These are phyloP conservation scores for Erucastrum elatum DNA, from an alignment of 345 rosid genomes.

Conservation along the genomic window DNA sequence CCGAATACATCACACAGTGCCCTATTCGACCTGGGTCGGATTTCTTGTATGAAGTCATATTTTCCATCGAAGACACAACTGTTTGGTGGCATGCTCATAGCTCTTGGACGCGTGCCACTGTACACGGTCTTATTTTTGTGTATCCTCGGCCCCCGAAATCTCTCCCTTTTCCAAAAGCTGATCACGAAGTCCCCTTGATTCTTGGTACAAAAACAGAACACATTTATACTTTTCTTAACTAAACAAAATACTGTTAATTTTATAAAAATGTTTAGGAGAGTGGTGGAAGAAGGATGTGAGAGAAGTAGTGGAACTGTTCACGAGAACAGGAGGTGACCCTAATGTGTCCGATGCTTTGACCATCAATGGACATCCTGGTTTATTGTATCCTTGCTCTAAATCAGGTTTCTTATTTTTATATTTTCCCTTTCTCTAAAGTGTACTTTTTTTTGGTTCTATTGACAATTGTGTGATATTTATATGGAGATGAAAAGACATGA, in stretches of 20 bases:
- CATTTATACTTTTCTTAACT: neutral
- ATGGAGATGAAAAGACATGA: neutral
- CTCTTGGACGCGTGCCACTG: slow-evolving; percentile 46
- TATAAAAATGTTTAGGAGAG: slow-evolving; percentile 29
- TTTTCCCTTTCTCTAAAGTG: neutral
- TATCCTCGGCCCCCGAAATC: slow-evolving; percentile 20
- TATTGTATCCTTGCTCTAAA: slow-evolving; percentile 42
- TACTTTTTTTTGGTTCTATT: neutral
- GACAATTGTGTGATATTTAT: neutral
- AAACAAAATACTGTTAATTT: neutral
- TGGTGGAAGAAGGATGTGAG: slow-evolving; percentile 51
- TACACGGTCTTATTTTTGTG: slow-evolving; percentile 44
- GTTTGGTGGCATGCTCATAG: slow-evolving; percentile 57
- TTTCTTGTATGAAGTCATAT: slow-evolving; percentile 29
- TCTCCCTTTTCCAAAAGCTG: slow-evolving; percentile 38
- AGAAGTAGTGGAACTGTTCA: slow-evolving; percentile 14
- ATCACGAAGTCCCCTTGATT: slow-evolving; percentile 40
- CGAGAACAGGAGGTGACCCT: slow-evolving; percentile 33
- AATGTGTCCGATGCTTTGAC: slow-evolving; percentile 52
- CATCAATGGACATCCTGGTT: slow-evolving; percentile 56
- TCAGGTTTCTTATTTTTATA: slow-evolving; percentile 20
- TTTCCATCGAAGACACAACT: slow-evolving; percentile 39
- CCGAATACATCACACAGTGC: slow-evolving; percentile 46
- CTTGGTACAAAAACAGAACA: slow-evolving; percentile 1
- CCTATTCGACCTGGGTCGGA: slow-evolving; percentile 40